Evolutionary conservation across 305 asterid species (phyloP).

Genomic region (Fraxinus paxiana): DNA sequence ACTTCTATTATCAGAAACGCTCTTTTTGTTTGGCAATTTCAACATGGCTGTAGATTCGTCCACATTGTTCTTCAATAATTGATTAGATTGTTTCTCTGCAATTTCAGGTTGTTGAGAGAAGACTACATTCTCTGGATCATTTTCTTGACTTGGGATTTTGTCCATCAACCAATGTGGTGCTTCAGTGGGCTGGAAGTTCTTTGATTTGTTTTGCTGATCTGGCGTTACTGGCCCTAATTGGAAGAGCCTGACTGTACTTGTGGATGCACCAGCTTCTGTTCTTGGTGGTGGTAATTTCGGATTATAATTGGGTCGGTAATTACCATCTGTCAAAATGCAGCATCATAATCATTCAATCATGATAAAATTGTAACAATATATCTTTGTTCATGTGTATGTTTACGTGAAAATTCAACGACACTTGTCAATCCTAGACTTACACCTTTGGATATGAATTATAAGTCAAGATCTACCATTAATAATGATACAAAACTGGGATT

Average conservation of each 20-base stretch:
- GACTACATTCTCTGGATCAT: constrained; percentile 29
- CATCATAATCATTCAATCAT: constrained; percentile 19
- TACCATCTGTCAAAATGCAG: constrained; percentile 48
- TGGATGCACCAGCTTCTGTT: constrained; percentile 37
- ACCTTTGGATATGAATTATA: background rate
- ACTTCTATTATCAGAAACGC: constrained; percentile 31
- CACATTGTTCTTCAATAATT: constrained; percentile 26
- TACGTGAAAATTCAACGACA: background rate
- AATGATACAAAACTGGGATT: background rate
- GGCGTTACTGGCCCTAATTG: constrained; percentile 57
- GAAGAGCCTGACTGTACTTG: constrained; percentile 36
- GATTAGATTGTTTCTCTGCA: constrained; percentile 31
- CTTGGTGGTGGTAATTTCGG: constrained; percentile 41
- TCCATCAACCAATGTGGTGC: constrained; percentile 28
- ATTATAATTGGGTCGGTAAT: constrained; percentile 33
- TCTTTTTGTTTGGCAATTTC: constrained; percentile 27
- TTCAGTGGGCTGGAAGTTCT: constrained; percentile 35
- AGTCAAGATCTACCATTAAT: background rate
- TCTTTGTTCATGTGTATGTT: constrained; percentile 1
- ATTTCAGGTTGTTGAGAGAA: constrained; percentile 30
- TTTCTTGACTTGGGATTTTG: constrained; percentile 34
- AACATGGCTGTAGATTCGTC: constrained; percentile 20
- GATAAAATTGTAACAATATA: constrained; percentile 10
- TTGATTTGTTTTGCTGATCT: constrained; percentile 40
- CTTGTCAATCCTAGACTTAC: constrained; percentile 13